Evolutionary conservation across 2,329 filamentous ascomycete species (phyloP).

Genomic region (Beauveria sp.): DNA sequence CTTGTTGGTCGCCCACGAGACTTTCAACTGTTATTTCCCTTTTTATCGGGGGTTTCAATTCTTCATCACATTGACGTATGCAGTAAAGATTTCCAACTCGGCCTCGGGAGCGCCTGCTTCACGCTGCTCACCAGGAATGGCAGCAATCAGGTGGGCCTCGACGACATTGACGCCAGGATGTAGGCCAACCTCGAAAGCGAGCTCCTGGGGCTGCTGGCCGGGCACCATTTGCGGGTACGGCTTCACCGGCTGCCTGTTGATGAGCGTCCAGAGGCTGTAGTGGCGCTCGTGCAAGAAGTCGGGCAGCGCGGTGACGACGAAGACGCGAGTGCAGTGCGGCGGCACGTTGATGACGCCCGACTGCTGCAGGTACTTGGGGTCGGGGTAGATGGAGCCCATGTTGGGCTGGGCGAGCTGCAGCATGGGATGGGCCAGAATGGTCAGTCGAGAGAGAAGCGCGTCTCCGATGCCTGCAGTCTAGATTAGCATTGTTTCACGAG

Average conservation of each 20-base stretch:
- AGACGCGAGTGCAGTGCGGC: conserved; percentile 59
- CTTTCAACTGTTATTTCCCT: neutral
- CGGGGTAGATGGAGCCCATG: conserved; percentile 56
- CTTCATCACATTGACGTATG: conserved; percentile 64
- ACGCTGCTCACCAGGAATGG: conserved; percentile 53
- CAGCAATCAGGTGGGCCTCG: conserved; percentile 70
- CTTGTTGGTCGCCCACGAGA: neutral
- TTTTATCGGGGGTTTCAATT: conserved; percentile 20
- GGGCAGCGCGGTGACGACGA: conserved; percentile 61
- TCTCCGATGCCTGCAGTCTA: conserved; percentile 39
- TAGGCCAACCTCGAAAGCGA: conserved; percentile 69
- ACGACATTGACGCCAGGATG: conserved; percentile 68
- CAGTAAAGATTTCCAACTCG: conserved; percentile 71
- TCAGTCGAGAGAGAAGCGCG: conserved; percentile 60
- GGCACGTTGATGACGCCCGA: conserved; percentile 66
- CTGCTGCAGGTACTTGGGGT: conserved; percentile 59
- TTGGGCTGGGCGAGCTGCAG: conserved; percentile 56
- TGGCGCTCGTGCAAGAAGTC: conserved; percentile 57
- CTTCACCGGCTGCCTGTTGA: conserved; percentile 58
- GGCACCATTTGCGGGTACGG: conserved; percentile 39
- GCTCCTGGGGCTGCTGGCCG: conserved; percentile 50
- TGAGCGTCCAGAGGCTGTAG: conserved; percentile 68
- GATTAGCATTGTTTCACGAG: conserved; percentile 17
- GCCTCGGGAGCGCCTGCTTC: conserved; percentile 52
- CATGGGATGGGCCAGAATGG: conserved; percentile 59